phyloP scores from a whole-genome alignment of 768 basidiomycete species.

The Mycena rosella region DNA sequence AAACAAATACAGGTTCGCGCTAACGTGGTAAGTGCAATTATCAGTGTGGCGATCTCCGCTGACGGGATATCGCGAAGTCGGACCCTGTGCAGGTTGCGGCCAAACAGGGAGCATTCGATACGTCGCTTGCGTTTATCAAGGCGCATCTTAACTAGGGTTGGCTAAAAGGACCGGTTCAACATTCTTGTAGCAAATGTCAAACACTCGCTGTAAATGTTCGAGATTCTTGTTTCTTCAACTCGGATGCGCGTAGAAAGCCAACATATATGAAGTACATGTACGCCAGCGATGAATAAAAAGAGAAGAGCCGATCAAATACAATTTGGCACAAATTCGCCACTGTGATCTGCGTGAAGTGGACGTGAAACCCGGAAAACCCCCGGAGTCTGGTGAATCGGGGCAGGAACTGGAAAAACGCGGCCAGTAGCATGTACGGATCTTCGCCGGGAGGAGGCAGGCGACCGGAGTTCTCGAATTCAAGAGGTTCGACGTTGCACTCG shows the following conservation, averaged over 20 bases:
- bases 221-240: too few relatives aligned
- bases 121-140: constrained; percentile 32
- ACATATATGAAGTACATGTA: too few relatives aligned
- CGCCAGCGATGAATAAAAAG: too few relatives aligned
- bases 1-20: constrained; percentile 30
- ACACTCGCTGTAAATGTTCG: too few relatives aligned
- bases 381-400: background rate
- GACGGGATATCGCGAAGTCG: constrained; percentile 17
- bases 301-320: too few relatives aligned
- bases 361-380: background rate
- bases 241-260: too few relatives aligned
- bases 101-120: constrained; percentile 36
- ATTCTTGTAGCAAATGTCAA: too few relatives aligned
- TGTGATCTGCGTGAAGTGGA: background rate
- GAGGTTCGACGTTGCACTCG: background rate
- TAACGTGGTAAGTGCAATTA: constrained; percentile 22
- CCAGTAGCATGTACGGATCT: background rate
- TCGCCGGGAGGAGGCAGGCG: background rate
- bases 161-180: too few relatives aligned
- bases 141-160: constrained; percentile 27
- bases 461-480: background rate
- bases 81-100: constrained; percentile 37
- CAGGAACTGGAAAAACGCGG: background rate
- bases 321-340: background rate
- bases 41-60: background rate